Evolutionary conservation across 768 basidiomycete species (phyloP), one percentile per base, ranked within the genome.

Genomic region (Russula emetica): DNA sequence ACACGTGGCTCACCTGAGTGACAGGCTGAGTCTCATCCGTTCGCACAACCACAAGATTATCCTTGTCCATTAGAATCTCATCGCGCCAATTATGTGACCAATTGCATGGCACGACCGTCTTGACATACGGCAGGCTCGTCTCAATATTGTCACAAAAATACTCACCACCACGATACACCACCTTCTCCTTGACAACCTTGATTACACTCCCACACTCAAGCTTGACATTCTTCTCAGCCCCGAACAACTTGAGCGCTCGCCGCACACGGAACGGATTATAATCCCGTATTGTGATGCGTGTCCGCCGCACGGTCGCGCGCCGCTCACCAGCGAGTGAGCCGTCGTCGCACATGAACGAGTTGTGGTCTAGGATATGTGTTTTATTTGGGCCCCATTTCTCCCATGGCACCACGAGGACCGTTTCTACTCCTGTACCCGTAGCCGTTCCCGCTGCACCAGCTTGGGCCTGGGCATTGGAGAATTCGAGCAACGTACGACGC

Each of bases 321-420:
- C 61, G 55, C 49, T 62, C 61, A 38, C 61, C 61, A 4, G 57
- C 55, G 28, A 62, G 49, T 7, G 61, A 57, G 18, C 55, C 49
- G 55, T 55, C 30, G 30, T 5, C 10, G 34, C 8, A 57, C 38
- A 44, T 51, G 36, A 51, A 16, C 26, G 55, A 52, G 28, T 52
- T 22, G 55, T 57, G 55, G 30, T 62, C 55, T 3, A 57, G 9
- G 18, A 57, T 44, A 16, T 40, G 61, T 16, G 55, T 51, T 20
- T 50, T 40, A 4, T 28, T 14, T 0, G 61, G 55, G 1, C 61
- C 61, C 61, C 61, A 62, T 10, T 24, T 40, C 49, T 58, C 50
- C 62, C 62, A 63, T 7, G 49, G 38, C 22, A 58, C 50, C 28
- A 10, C 20, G 18, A 22, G 30, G n/a, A 28, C 42, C 7, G 3